Evolutionary conservation across 345 rosid species (phyloP), one percentile per base, ranked within the genome.

Genomic region (Pistacia vera): DNA sequence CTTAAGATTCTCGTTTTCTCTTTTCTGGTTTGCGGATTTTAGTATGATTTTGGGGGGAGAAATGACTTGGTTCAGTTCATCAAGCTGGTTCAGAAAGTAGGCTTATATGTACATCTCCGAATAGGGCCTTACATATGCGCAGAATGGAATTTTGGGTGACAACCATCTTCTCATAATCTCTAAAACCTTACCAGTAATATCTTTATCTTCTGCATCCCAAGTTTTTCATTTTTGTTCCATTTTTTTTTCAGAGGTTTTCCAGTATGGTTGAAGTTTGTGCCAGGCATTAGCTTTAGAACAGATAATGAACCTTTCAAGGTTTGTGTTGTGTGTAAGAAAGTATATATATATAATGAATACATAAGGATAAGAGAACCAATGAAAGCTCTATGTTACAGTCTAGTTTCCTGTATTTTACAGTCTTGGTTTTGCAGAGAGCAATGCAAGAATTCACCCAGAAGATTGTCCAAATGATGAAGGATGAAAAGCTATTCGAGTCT

Each of bases 261-360:
- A 52, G 96, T 89, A 65, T 95, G 98, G 98, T 84, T 95, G 86
- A 93, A 91, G 83, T 90, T 83, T 84, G 87, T 93, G 72, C 92
- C 86, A 28, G 97, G 95, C 52, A 86, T 93, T 79, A 91, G 87
- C 76, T 93, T 95, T 85, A 91, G 98, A 81, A 90, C 98, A 20
- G 88, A 95, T 54, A 95, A 95, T 75, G 86, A 79, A 68, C 93
- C 97, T 68, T 95, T 89, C 81, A 90, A 95, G 95, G 97, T 95
- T 48, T 70, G 81, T 28, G 46, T 41, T 41, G 46, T 38, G 6
- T 4, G 41, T 41, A 41, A 41, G 46, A 41, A 41, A 41, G 41
- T 38, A 6, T 38, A 38, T 38, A 38, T 76, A 38, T 38, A 38
- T 38, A 38, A 4, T 38, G 41, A 38, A 38, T 6, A 38, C 41